These are phyloP conservation scores for Coemansia sp. DNA, from an alignment of 192 early-diverging fungal genomes.

Conservation along the genomic window DNA sequence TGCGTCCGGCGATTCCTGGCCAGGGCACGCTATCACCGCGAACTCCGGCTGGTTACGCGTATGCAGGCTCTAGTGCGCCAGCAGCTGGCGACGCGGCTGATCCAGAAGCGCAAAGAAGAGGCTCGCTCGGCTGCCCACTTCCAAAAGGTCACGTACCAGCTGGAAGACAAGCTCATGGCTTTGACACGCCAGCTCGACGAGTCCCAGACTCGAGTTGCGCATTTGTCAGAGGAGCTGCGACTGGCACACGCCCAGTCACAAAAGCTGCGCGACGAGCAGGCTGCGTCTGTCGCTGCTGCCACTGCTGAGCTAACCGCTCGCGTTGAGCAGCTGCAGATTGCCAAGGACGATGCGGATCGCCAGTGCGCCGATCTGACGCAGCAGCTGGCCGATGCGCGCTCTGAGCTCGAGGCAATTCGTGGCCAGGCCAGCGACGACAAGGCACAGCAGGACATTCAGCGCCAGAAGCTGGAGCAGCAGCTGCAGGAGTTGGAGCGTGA, in stretches of 20 bases:
- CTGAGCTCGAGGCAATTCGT: conserved; percentile 30
- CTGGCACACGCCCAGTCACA: conserved; percentile 23
- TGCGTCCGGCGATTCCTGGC: conserved; percentile 65
- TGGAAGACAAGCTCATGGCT: conserved; percentile 96
- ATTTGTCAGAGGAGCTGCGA: conserved; percentile 55
- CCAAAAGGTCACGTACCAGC: conserved; percentile 88
- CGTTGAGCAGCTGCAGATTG: conserved; percentile 24
- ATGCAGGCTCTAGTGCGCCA: conserved; percentile 84
- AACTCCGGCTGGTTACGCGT: conserved; percentile 60
- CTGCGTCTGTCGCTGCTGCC: conserved; percentile 6
- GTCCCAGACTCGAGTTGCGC: conserved; percentile 63
- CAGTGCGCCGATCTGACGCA: conserved; percentile 22
- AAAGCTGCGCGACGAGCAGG: conserved; percentile 16
- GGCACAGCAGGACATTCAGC: conserved; percentile 5
- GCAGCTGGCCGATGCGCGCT: conserved; percentile 1
- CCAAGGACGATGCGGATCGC: conserved; percentile 27
- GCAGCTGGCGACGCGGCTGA: conserved; percentile 63
- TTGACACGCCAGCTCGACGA: conserved; percentile 77
- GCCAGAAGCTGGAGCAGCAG: conserved; percentile 28
- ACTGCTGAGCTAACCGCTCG: conserved; percentile 19
- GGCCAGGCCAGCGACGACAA: conserved; percentile 15
- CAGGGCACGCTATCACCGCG: conserved; percentile 59
- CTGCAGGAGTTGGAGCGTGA: conserved; percentile 44
- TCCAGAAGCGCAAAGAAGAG: conserved; percentile 75
- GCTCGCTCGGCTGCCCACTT: conserved; percentile 86